phyloP scores from a whole-genome alignment of 2,329 filamentous ascomycete species.

The Emericellopsis atlantica region DNA sequence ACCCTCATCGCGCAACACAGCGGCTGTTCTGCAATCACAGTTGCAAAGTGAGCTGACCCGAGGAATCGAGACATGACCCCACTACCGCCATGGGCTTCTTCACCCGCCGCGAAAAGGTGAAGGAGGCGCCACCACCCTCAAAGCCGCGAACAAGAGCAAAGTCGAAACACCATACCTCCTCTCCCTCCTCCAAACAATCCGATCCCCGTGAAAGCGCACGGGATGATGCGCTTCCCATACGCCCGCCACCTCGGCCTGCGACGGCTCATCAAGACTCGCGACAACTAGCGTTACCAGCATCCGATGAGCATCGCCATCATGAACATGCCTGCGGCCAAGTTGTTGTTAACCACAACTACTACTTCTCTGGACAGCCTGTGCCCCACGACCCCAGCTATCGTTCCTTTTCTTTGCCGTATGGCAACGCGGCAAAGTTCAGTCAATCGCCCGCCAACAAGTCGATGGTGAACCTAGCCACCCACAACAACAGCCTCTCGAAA shows the following conservation, averaged over 20 bases:
- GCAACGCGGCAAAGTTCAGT: constrained; percentile 13
- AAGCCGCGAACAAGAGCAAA: not conserved
- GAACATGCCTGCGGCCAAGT: constrained; percentile 16
- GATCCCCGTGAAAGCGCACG: not conserved
- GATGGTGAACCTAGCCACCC: constrained; percentile 27
- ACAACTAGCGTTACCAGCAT: constrained; percentile 1
- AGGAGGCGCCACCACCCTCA: constrained; percentile 4
- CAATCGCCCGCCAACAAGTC: constrained; percentile 15
- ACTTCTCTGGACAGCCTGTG: constrained; percentile 16
- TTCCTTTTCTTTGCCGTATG: constrained; percentile 4
- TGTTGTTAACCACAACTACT: constrained; percentile 40
- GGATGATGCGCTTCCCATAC: not conserved
- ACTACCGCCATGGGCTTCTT: constrained; percentile 15
- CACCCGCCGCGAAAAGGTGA: constrained; percentile 10
- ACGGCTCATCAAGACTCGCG: constrained; percentile 1
- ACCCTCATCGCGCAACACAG: not conserved
- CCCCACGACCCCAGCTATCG: constrained; percentile 8
- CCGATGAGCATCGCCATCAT: constrained; percentile 7
- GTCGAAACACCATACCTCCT: not conserved
- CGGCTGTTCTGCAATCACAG: not conserved
- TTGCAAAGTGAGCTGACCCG: not conserved
- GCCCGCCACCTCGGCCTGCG: constrained; percentile 1
- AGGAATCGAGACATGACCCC: not conserved
- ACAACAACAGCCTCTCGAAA: constrained; percentile 28
- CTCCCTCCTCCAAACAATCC: constrained; percentile 9